Evolutionary conservation across 1,139 yeast genomes (phyloP), one percentile per base, ranked within the genome.

Genomic region (Pichia sp.): DNA sequence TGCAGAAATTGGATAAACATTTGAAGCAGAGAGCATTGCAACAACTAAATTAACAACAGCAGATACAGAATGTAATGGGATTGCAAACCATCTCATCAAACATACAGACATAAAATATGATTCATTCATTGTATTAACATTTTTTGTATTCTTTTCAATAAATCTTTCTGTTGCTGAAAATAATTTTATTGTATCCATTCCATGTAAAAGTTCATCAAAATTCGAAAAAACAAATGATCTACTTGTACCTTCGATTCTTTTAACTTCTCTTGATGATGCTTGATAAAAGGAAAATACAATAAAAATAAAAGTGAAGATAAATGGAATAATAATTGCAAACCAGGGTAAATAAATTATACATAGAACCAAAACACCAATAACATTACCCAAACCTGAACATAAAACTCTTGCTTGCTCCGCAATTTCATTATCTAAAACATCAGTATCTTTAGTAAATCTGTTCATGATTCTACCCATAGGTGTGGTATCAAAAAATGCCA

Each of bases 381-480:
- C 67, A 46, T 65, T 65, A 40, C 73, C 64, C 33, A 66, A 51
- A n/a, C 78, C 74, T 51, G 68, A 77, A 39, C 74, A 55, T 46
- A 76, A 64, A 49, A 79, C 58, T 56, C 85, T 70, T 40, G 76
- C 53, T 58, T 76, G 80, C 52, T 79, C 83, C 36, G 81, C 76
- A 46, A 81, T 68, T 56, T 82, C 87, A 58, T 83, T 84, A 61
- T 87, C 96, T 55, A 87, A 67, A 30, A 82, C 80, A 59, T 87
- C 95, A 0, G 94, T 82, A 62, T 87, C 96, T 57, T 85, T 87
- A 1, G 95, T 82, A 60, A 81, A 82, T 51, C 92, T 67, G 59
- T 82, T 83, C 58, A 83, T 64, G 45, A 83, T 75, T 51, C 92
- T 70, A 6, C 92, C 89, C 52, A 81, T 62, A 5, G 89, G 89